phyloP scores from a whole-genome alignment of 345 rosid genomes.

The Eucalyptus globulus region DNA sequence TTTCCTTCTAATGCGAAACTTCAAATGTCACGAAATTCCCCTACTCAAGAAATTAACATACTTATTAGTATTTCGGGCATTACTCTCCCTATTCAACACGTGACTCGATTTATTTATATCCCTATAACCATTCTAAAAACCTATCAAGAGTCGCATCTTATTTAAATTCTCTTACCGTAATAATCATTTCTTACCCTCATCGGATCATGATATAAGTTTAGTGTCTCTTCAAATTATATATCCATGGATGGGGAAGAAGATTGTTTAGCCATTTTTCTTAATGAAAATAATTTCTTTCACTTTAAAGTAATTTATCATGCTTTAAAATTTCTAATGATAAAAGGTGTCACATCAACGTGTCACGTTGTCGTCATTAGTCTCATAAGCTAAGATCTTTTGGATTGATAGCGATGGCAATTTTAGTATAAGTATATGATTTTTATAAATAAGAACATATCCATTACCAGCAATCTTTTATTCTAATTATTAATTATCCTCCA shows the following conservation, averaged over 20 bases:
- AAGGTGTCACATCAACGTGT: not conserved
- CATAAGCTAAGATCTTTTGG: not conserved
- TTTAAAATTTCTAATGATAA: not conserved
- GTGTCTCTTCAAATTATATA: not conserved
- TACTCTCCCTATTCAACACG: not conserved
- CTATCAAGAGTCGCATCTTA: rapidly evolving
- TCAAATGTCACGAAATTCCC: not conserved
- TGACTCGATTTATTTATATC: not conserved
- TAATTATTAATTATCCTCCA: not conserved
- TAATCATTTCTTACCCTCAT: not conserved
- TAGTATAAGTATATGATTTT: not conserved
- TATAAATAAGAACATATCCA: not conserved
- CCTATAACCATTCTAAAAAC: not conserved
- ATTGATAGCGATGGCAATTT: not conserved
- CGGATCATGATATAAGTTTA: not conserved
- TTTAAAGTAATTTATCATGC: not conserved
- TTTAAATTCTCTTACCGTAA: not conserved
- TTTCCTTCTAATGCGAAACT: rapidly evolving
- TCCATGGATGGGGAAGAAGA: not conserved
- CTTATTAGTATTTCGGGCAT: not conserved
- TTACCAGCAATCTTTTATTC: not conserved
- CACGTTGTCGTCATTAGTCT: rapidly evolving
- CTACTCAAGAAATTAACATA: not conserved
- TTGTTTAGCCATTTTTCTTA: too few species aligned
- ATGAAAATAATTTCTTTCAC: not conserved